Percentiles rank a stretch among this genome's conserved stretches.
Conservation (phyloP, 2,329 filamentous ascomycete species). For the Pleurostoma richardsiae region DNA sequence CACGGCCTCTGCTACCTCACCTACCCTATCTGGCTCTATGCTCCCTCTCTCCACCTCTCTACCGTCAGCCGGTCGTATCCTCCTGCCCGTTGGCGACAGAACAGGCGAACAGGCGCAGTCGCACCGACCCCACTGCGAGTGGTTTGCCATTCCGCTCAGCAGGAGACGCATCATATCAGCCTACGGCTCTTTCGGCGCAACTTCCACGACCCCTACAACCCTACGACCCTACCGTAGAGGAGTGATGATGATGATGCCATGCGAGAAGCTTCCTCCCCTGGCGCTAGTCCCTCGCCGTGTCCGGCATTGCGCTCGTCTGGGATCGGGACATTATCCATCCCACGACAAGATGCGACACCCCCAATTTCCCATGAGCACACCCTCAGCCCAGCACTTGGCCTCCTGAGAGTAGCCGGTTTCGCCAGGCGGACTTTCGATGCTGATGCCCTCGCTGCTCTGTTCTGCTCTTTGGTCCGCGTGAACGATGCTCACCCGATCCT, state of each 20-base stretch:
- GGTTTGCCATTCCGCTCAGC: neutral
- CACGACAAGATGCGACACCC: too few species aligned
- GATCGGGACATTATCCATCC: too few species aligned
- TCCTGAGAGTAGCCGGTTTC: too few species aligned
- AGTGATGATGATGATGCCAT: neutral
- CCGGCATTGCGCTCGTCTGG: slow-evolving; percentile 10
- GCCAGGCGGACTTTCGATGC: too few species aligned
- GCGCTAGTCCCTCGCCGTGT: neutral
- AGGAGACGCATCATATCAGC: slow-evolving; percentile 34
- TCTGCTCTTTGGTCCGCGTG: too few species aligned
- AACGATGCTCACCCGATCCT: too few species aligned
- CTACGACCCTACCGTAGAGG: neutral
- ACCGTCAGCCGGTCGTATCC: neutral
- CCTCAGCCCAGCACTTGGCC: too few species aligned
- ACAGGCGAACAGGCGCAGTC: neutral
- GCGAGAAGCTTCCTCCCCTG: neutral
- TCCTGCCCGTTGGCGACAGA: neutral
- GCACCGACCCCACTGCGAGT: neutral
- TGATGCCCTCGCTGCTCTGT: too few species aligned
- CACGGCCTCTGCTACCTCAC: neutral
- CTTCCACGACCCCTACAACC: slow-evolving; percentile 23
- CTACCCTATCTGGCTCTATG: neutral
- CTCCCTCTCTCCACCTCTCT: neutral
- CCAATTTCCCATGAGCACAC: too few species aligned
- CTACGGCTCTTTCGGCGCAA: slow-evolving; percentile 41